Evolutionary conservation across 345 rosid genomes (phyloP).

Genomic region (Psidium guajava): DNA sequence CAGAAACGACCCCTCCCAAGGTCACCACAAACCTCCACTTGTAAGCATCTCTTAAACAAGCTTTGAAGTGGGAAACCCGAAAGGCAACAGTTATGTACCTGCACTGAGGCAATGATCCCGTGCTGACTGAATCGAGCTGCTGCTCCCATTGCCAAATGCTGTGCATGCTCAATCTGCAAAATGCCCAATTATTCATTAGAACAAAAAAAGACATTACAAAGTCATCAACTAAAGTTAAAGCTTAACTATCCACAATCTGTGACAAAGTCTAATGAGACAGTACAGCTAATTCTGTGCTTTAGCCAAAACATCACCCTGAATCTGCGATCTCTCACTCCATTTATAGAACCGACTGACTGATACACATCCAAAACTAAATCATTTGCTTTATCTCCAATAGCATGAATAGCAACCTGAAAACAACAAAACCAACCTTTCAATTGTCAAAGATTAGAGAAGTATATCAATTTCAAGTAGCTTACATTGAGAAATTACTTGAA

Average conservation of each 20-base stretch:
- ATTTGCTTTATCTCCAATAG: slow-evolving; percentile 89
- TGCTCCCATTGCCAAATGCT: slow-evolving; percentile 66
- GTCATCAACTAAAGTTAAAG: neutral
- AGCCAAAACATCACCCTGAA: slow-evolving; percentile 52
- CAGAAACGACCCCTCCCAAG: neutral
- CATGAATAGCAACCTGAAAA: slow-evolving; percentile 81
- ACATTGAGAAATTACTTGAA: slow-evolving; percentile 44
- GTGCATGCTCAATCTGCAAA: slow-evolving; percentile 83
- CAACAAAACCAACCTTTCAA: neutral
- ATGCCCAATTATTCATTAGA: slow-evolving; percentile 2
- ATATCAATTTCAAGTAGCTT: neutral
- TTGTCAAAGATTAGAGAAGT: neutral
- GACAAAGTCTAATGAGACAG: neutral
- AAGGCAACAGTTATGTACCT: slow-evolving; percentile 27
- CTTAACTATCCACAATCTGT: neutral
- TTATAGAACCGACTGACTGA: slow-evolving; percentile 37
- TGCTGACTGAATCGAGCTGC: slow-evolving; percentile 56
- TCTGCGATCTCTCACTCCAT: slow-evolving; percentile 74
- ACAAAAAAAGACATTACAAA: neutral
- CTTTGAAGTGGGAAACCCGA: neutral
- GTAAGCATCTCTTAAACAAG: neutral
- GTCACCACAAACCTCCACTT: neutral
- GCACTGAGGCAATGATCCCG: slow-evolving; percentile 68
- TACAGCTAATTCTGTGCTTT: neutral
- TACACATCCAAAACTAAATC: slow-evolving; percentile 64